Evolutionary conservation across 192 early-diverging fungal genomes (phyloP).

Genomic region (Backusella liffmaniae): DNA sequence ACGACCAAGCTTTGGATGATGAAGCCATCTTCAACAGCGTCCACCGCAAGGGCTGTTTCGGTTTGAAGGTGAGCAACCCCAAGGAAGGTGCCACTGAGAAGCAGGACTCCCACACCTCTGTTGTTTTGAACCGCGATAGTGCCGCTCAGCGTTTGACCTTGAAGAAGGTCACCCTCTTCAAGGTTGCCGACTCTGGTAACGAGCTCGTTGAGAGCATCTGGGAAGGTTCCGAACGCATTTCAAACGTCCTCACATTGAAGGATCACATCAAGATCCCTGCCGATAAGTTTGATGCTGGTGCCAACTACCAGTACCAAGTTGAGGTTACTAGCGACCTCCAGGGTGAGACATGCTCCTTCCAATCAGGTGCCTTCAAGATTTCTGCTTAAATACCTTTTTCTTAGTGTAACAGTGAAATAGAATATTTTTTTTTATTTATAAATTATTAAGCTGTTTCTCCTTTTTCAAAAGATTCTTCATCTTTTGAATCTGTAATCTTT

Average conservation of each 20-base stretch:
- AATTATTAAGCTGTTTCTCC: neutral
- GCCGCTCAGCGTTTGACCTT: slow-evolving; percentile 22
- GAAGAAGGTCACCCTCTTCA: slow-evolving; percentile 22
- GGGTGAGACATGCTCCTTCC: slow-evolving; percentile 13
- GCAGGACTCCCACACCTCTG: slow-evolving; percentile 7
- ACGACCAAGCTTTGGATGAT: slow-evolving; percentile 18
- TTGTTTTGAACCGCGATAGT: slow-evolving; percentile 20
- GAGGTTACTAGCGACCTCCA: slow-evolving; percentile 8
- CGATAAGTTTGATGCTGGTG: slow-evolving; percentile 4
- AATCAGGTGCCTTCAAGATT: slow-evolving; percentile 18
- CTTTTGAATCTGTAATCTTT: neutral
- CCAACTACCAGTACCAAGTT: slow-evolving; percentile 10
- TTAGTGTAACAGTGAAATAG: neutral
- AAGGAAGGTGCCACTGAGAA: slow-evolving; percentile 12
- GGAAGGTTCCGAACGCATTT: slow-evolving; percentile 2
- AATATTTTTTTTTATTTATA: slow-evolving; percentile 7
- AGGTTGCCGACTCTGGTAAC: neutral
- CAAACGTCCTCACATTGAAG: slow-evolving; percentile 22
- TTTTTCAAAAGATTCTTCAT: neutral
- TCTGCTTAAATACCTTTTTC: slow-evolving; percentile 1
- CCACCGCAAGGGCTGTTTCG: slow-evolving; percentile 25
- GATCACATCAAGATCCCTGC: slow-evolving; percentile 18
- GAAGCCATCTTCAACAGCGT: slow-evolving; percentile 15
- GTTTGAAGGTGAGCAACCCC: slow-evolving; percentile 17
- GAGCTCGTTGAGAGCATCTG: slow-evolving; percentile 18